Conservation (phyloP, 2,329 filamentous ascomycete species). For the Macrophomina phaseolina region DNA sequence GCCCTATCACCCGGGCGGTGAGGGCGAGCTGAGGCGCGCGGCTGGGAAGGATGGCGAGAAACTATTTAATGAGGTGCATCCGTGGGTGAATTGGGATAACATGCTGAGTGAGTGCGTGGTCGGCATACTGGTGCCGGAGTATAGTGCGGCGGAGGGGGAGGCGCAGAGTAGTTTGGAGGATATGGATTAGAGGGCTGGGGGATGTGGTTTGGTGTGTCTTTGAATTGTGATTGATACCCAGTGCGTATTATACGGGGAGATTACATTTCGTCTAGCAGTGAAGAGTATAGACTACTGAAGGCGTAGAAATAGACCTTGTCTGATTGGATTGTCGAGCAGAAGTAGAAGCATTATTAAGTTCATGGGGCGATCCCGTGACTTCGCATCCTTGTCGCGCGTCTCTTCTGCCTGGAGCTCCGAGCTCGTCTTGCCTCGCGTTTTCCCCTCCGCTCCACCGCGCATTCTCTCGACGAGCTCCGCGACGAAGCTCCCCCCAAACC, state of each 20-base stretch:
- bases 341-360: slow-evolving; percentile 11
- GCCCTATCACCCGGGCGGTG: slow-evolving; percentile 88
- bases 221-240: slow-evolving; percentile 19
- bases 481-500: not conserved
- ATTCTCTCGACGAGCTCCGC: not conserved
- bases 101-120: slow-evolving; percentile 67
- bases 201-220: not conserved
- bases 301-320: not conserved
- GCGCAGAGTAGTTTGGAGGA: slow-evolving; percentile 55
- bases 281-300: not conserved
- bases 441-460: not conserved
- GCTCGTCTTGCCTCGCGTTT: not conserved
- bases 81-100: slow-evolving; percentile 73
- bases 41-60: slow-evolving; percentile 72
- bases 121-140: slow-evolving; percentile 65
- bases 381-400: slow-evolving; percentile 12
- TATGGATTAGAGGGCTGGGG: slow-evolving; percentile 59
- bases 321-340: not conserved
- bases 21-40: slow-evolving; percentile 79
- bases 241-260: not conserved
- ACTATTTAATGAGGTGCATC: slow-evolving; percentile 68
- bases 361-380: slow-evolving; percentile 3
- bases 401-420: slow-evolving; percentile 20
- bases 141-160: slow-evolving; percentile 43
- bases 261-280: not conserved